Percentiles rank a stretch among this genome's conserved stretches.
Evolutionary conservation across 2,329 filamentous ascomycete genomes (phyloP).

Genomic region (Pestalotiopsis sp.): DNA sequence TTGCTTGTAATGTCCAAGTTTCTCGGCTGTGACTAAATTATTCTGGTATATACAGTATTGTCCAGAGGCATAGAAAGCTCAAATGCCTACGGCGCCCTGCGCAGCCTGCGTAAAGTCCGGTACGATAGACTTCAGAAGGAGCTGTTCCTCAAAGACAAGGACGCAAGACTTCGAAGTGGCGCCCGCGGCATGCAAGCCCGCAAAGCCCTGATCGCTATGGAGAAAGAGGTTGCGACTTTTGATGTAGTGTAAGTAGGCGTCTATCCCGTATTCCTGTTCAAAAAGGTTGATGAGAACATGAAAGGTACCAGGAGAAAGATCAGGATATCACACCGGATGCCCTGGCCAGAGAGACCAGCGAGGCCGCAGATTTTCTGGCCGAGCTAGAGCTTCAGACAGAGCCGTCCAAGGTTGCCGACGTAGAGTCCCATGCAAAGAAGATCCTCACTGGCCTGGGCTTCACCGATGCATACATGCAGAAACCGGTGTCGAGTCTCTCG

Average conservation of each 20-base stretch:
- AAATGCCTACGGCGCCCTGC: conserved; percentile 61
- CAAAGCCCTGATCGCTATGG: conserved; percentile 72
- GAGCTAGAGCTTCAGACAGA: conserved; percentile 72
- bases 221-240: conserved; percentile 67
- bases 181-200: conserved; percentile 74
- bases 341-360: conserved; percentile 68
- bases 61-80: conserved; percentile 61
- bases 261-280: not conserved
- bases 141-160: conserved; percentile 72
- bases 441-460: conserved; percentile 76
- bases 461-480: conserved; percentile 61
- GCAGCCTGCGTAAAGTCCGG: conserved; percentile 62
- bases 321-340: conserved; percentile 58
- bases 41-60: conserved; percentile 44
- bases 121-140: conserved; percentile 65
- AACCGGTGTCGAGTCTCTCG: conserved; percentile 67
- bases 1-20: not conserved
- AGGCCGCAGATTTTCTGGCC: conserved; percentile 70
- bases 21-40: not conserved
- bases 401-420: conserved; percentile 62
- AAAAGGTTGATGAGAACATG: conserved; percentile 1
- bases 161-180: conserved; percentile 75
- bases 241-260: conserved; percentile 45
- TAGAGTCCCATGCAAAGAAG: conserved; percentile 67
- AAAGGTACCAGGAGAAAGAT: conserved; percentile 52